Percentiles rank a stretch among this genome's conserved stretches.
Conservation (phyloP, 148 eudicot species). For the Rhododendron ovatum region DNA sequence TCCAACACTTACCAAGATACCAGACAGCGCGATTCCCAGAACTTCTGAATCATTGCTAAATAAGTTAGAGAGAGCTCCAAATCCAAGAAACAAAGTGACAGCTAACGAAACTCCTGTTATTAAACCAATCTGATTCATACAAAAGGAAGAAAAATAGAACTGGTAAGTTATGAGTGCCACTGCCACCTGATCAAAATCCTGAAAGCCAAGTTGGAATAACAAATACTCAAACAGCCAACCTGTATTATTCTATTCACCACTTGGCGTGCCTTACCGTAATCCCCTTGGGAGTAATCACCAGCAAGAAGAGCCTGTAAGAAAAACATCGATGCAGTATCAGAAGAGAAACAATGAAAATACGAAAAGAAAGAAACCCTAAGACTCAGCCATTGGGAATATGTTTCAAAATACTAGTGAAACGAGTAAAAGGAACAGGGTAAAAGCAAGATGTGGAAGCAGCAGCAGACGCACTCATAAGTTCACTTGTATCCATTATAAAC, state of each 20-base stretch:
- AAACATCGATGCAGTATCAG: not conserved
- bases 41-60: constrained; percentile 72
- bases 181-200: not conserved
- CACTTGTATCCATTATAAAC: not conserved
- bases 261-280: constrained; percentile 64
- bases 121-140: constrained; percentile 56
- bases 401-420: not conserved
- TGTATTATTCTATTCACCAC: constrained; percentile 73
- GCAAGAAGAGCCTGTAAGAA: constrained; percentile 79
- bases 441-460: not conserved
- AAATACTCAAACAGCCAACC: constrained; percentile 36
- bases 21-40: constrained; percentile 62
- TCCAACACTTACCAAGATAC: constrained; percentile 56
- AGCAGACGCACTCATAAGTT: not conserved
- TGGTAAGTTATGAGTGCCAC: not conserved
- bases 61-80: constrained; percentile 48
- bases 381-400: not conserved
- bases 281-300: constrained; percentile 61
- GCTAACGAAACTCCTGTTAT: constrained; percentile 64
- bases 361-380: not conserved
- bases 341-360: not conserved
- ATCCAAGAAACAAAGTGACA: constrained; percentile 57
- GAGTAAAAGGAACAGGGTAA: not conserved
- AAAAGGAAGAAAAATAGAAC: not conserved
- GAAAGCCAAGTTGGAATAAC: not conserved